Conservation (phyloP, 495 filamentous ascomycete species). For the Bombardia bombarda region DNA sequence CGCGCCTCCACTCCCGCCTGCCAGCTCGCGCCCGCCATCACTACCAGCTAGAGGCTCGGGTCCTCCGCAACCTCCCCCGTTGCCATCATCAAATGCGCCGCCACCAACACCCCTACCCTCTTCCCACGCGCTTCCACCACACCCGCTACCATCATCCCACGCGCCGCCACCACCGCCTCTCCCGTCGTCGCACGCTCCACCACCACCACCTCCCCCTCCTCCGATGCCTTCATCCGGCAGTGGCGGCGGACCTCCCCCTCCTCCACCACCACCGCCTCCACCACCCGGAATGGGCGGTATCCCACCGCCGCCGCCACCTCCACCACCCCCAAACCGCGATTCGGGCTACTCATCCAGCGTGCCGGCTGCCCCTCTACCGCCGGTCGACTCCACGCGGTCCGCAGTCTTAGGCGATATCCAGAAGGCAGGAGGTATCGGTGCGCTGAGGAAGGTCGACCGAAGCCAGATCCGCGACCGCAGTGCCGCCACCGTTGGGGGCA, state of each 20-base stretch:
- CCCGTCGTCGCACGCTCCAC: constrained; percentile 21
- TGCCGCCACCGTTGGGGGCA: constrained; percentile 57
- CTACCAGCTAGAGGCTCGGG: constrained; percentile 27
- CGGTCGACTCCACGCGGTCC: constrained; percentile 43
- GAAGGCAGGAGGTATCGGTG: constrained; percentile 60
- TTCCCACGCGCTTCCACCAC: constrained; percentile 25
- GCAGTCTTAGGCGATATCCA: constrained; percentile 79
- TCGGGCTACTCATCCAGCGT: constrained; percentile 53
- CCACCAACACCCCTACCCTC: constrained; percentile 25
- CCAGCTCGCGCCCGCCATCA: constrained; percentile 24
- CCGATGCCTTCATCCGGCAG: constrained; percentile 24
- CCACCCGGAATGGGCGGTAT: constrained; percentile 35
- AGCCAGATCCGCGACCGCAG: constrained; percentile 75
- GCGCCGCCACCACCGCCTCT: constrained; percentile 27
- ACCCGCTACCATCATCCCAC: constrained; percentile 28
- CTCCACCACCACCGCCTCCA: constrained; percentile 47
- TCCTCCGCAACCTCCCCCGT: constrained; percentile 42
- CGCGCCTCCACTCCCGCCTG: constrained; percentile 53
- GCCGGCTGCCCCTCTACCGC: constrained; percentile 43
- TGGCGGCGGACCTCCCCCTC: constrained; percentile 26
- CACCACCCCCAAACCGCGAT: constrained; percentile 55
- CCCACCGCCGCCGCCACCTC: constrained; percentile 57
- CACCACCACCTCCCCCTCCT: constrained; percentile 32
- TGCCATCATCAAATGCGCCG: constrained; percentile 28
- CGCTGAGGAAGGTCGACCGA: constrained; percentile 74